Base-by-base conservation (phyloP, 495 filamentous ascomycete species). In the Tirmania nivea region DNA sequence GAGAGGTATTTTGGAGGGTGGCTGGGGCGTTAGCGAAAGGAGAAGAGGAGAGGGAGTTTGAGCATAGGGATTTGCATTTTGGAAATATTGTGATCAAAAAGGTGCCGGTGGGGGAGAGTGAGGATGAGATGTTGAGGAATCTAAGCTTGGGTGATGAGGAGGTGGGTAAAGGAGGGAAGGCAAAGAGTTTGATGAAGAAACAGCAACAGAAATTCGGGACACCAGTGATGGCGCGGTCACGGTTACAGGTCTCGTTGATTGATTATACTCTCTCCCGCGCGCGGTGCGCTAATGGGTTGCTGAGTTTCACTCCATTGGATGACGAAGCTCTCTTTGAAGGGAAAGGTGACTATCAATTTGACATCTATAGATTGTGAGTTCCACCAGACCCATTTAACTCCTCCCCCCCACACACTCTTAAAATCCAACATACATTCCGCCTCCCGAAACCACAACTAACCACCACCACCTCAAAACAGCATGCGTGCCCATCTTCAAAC, bases 281-380 rank as follows among this genome's bases (percentile, higher is more conserved):
- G 2, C 42, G 54, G 42, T 62, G 59, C 11, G 52, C 48, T 9
- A 31, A 37, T 25, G 17, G 20, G 12, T 17, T 48, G 47, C 14
- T 21, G 14, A 10, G 60, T 14, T 61, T 60, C 37, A 56, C 58
- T 11, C 56, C 54, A 8, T 59, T 65, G 6, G 62, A 65, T 10
- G 62, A 65, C 49, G 53, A 56, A 2, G 62, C 62, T 0, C 59
- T 65, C 8, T 65, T 65, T 39, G 60, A 53, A n/a, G 62, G 62
- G 3, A 65, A 64, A 37, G 62, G 62, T 10, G 61, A 64, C 48
- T 65, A 65, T n/a, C 62, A 65, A 37, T 65, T 65, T 31, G 62
- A 65, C 42, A 64, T 65, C 48, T 65, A 65, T 51, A 56, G 62
- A 8, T 65, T 65, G 54, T 64, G 60, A 61, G 58, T 52, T 10